These are phyloP conservation scores for Phylloporus arenicola DNA, from an alignment of 768 basidiomycete species.

Conservation along the genomic window DNA sequence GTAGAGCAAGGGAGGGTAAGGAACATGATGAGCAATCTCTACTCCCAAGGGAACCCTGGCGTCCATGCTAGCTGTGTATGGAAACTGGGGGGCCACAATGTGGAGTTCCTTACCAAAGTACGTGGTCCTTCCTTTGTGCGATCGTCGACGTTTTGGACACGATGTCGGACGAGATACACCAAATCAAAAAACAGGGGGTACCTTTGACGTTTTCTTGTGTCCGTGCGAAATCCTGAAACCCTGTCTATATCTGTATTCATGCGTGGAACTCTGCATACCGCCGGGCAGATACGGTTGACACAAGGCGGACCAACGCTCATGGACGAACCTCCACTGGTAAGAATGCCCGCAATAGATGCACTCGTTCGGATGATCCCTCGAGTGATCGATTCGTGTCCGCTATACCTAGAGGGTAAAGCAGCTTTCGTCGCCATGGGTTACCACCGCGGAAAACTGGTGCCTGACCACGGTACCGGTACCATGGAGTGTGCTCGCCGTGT, in stretches of 20 bases:
- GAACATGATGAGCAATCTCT: slow-evolving; percentile 1
- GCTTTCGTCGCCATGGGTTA: slow-evolving; percentile 6
- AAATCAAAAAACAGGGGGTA: neutral
- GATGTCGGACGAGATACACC: neutral
- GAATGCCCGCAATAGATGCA: neutral
- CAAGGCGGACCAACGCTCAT: neutral
- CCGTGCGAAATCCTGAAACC: neutral
- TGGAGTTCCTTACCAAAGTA: neutral
- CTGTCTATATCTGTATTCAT: neutral
- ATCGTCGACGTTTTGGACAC: slow-evolving; percentile 1
- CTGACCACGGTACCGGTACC: slow-evolving; percentile 18
- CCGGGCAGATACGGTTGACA: neutral
- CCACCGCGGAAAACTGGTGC: slow-evolving; percentile 18
- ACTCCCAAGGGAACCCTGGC: slow-evolving; percentile 1
- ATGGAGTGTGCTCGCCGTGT: slow-evolving; percentile 20
- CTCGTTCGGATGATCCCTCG: slow-evolving; percentile 3
- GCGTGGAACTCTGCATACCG: neutral
- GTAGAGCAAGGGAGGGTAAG: neutral
- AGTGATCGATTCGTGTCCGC: slow-evolving; percentile 4
- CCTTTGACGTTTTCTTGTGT: neutral
- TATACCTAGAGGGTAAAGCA: neutral
- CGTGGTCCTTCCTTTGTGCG: neutral
- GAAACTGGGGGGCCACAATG: slow-evolving; percentile 1
- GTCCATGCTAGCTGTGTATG: neutral
- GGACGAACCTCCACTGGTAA: neutral